These are phyloP conservation scores for Chrysoporthe deuterocubensis DNA, from an alignment of 2,329 filamentous ascomycete species.

Conservation along the genomic window DNA sequence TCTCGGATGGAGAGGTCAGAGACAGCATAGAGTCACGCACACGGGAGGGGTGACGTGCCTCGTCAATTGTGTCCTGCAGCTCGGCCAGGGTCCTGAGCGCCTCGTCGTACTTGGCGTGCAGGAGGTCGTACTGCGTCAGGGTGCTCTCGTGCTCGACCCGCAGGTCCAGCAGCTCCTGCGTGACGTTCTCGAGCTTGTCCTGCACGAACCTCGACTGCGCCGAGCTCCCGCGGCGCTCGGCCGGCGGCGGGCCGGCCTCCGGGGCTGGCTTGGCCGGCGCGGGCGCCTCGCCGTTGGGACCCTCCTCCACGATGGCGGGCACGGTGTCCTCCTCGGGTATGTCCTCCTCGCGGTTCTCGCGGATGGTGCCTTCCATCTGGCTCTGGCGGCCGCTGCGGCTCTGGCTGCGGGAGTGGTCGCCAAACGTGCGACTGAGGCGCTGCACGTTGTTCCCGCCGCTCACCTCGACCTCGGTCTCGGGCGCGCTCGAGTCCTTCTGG, in stretches of 20 bases:
- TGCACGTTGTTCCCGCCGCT: slow-evolving; percentile 49
- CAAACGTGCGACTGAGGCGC: slow-evolving; percentile 45
- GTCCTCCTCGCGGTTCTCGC: slow-evolving; percentile 54
- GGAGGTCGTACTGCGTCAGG: slow-evolving; percentile 76
- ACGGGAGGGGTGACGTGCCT: slow-evolving; percentile 67
- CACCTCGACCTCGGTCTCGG: slow-evolving; percentile 42
- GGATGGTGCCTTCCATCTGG: slow-evolving; percentile 58
- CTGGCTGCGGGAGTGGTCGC: slow-evolving; percentile 58
- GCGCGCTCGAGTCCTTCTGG: slow-evolving; percentile 59
- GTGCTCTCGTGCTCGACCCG: slow-evolving; percentile 89
- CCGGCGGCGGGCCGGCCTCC: slow-evolving; percentile 27
- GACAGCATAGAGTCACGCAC: slow-evolving; percentile 62
- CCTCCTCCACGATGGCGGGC: slow-evolving; percentile 34
- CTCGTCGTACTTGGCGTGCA: slow-evolving; percentile 90
- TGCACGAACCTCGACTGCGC: slow-evolving; percentile 85
- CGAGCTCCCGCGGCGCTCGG: slow-evolving; percentile 63
- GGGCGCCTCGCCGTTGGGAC: slow-evolving; percentile 38
- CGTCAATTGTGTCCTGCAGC: slow-evolving; percentile 83
- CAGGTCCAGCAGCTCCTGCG: slow-evolving; percentile 88
- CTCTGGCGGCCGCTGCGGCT: slow-evolving; percentile 59
- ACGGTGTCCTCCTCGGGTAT: slow-evolving; percentile 28
- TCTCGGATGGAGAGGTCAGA: slow-evolving; percentile 52
- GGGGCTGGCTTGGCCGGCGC: slow-evolving; percentile 39
- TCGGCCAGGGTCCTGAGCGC: slow-evolving; percentile 81
- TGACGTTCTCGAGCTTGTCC: slow-evolving; percentile 90